phyloP scores from a whole-genome alignment of 2,329 filamentous ascomycete genomes.

The Elsinoe batatas region DNA sequence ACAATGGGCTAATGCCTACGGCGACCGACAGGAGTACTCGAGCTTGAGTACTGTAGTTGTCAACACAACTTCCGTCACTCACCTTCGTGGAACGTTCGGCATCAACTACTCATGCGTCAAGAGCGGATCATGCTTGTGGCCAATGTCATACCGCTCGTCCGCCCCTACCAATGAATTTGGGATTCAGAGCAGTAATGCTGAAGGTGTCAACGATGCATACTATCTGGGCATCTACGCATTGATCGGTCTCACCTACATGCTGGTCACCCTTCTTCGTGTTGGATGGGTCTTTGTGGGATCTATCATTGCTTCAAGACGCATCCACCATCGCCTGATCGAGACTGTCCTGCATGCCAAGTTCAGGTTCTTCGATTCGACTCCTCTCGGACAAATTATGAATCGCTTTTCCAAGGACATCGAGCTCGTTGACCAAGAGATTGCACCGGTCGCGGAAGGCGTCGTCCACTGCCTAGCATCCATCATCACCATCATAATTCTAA shows the following conservation, averaged over 20 bases:
- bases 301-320: slow-evolving; percentile 71
- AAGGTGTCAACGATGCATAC: slow-evolving; percentile 62
- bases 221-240: slow-evolving; percentile 76
- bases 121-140: slow-evolving; percentile 43
- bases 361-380: slow-evolving; percentile 95
- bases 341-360: slow-evolving; percentile 83
- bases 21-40: slow-evolving; percentile 35
- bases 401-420: slow-evolving; percentile 97
- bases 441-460: slow-evolving; percentile 74
- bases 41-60: slow-evolving; percentile 19
- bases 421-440: slow-evolving; percentile 89
- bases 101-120: slow-evolving; percentile 39
- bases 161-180: slow-evolving; percentile 9
- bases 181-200: slow-evolving; percentile 3
- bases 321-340: slow-evolving; percentile 70
- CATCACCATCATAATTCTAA: slow-evolving; percentile 76
- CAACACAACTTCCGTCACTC: slow-evolving; percentile 23
- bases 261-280: slow-evolving; percentile 75
- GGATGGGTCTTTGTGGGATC: slow-evolving; percentile 88
- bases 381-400: slow-evolving; percentile 93
- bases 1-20: slow-evolving; percentile 87
- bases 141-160: slow-evolving; percentile 24
- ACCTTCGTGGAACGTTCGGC: slow-evolving; percentile 29
- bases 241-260: slow-evolving; percentile 66
- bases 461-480: slow-evolving; percentile 59